Evolutionary conservation across 139 green algal genomes (phyloP), one percentile per base, ranked within the genome.

Genomic region (Chlamydomonas schloesseri): DNA sequence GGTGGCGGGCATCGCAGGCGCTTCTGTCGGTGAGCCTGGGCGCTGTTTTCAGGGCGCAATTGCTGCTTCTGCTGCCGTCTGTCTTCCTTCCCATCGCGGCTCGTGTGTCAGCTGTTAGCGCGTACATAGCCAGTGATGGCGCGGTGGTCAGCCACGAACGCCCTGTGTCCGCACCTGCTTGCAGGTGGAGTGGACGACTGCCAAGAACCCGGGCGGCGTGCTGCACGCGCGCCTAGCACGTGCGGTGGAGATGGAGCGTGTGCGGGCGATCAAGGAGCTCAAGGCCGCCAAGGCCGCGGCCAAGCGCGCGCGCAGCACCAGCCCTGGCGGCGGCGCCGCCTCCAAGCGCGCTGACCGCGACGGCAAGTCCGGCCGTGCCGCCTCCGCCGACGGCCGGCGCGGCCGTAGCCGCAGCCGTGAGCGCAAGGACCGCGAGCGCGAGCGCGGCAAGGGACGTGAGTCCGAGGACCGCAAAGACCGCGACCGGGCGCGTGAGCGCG

Each of bases 171-270:
- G 60, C 29, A 42, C 20, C 31, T 3, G 67, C 29, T 5, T 26
- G 28, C 64, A 84, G 78, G 71, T 84, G 29, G 64, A 74, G 26
- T 84, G 78, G 78, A 75, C 55, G n/a, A 84, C 78, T 0, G 78
- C 78, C 37, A 84, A 84, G 15, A 84, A 84, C 64, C 78, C 78
- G 1, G 78, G 78, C 28, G 78, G 78, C 46, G 78, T 84, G 24
- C 46, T 84, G n/a, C 78, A 84, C 65, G 72, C 78, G 4, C 78
- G 78, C 3, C 64, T 84, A 9, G 46, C 75, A 6, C 64, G 78
- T 3, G 78, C 78, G 0, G 78, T 84, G 46, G 64, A 84, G 46
- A 67, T 75, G 78, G 78, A 84, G 64, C 58, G 58, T 24, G 37
- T 82, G 34, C 24, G 23, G 26, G 15, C 69, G 17, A 9, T 82